Percentiles rank a stretch among this genome's conserved stretches.
phyloP scores from a whole-genome alignment of 768 basidiomycete species.

The Collybia sordida region DNA sequence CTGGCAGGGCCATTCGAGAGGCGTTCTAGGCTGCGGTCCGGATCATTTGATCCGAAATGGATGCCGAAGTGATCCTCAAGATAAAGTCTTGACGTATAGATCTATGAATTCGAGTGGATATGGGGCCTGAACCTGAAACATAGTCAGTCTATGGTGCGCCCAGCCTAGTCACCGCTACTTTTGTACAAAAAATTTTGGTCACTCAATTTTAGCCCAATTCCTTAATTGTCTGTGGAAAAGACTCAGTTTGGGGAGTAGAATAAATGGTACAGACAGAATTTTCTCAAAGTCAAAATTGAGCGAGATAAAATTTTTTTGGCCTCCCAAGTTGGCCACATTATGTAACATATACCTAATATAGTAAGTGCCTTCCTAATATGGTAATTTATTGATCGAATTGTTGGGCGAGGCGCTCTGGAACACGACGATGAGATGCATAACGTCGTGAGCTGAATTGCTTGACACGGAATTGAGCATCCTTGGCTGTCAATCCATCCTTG shows the following conservation, averaged over 20 bases:
- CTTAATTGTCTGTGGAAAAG: conserved; percentile 16
- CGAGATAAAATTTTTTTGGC: conserved; percentile 5
- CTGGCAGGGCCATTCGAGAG: no score
- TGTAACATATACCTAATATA: background rate
- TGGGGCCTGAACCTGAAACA: no score
- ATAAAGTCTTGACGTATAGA: no score
- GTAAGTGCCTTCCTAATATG: conserved; percentile 2
- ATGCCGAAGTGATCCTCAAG: no score
- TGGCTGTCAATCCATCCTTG: conserved; percentile 18
- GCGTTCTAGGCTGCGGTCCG: no score
- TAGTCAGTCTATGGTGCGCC: no score
- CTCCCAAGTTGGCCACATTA: conserved; percentile 9
- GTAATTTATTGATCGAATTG: conserved; percentile 7
- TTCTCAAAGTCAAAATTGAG: conserved; percentile 17
- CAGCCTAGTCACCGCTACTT: no score
- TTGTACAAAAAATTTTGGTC: background rate
- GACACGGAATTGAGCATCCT: conserved; percentile 24
- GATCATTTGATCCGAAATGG: no score
- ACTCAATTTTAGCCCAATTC: conserved; percentile 1
- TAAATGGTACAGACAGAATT: conserved; percentile 11
- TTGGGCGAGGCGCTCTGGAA: conserved; percentile 13
- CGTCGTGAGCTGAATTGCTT: conserved; percentile 24
- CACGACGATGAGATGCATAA: conserved; percentile 21
- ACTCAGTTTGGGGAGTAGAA: conserved; percentile 9
- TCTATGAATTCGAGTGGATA: no score